Conservation (phyloP, 768 basidiomycete species). For the Daedaleopsis sinensis region DNA sequence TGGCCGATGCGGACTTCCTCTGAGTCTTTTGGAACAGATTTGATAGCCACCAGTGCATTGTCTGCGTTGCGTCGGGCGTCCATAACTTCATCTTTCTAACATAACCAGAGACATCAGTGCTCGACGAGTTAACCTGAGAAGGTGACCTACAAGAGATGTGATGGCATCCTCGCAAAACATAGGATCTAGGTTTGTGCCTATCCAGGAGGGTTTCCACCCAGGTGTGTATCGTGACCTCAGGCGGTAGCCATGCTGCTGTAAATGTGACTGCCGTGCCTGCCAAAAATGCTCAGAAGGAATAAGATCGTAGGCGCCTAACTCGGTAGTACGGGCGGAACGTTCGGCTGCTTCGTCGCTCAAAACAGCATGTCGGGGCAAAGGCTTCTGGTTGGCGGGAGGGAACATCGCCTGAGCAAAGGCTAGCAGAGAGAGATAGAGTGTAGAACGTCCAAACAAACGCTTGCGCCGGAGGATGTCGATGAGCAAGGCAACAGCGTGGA, state of each 20-base stretch:
- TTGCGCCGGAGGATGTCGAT: too few species aligned
- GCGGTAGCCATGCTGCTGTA: slow-evolving; percentile 19
- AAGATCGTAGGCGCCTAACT: slow-evolving; percentile 11
- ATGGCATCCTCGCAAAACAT: slow-evolving; percentile 23
- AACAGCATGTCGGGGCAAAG: slow-evolving; percentile 1
- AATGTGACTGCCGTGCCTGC: slow-evolving; percentile 15
- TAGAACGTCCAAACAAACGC: too few species aligned
- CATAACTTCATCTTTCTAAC: slow-evolving; percentile 13
- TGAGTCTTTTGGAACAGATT: slow-evolving; percentile 1
- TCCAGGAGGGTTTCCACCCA: slow-evolving; percentile 19
- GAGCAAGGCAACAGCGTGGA: too few species aligned
- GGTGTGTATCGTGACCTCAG: slow-evolving; percentile 23
- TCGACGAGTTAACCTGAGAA: too few species aligned
- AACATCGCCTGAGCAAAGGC: neutral
- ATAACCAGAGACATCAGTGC: too few species aligned
- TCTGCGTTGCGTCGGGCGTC: slow-evolving; percentile 19
- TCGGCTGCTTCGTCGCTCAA: neutral
- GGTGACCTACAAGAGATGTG: too few species aligned
- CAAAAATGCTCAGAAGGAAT: slow-evolving; percentile 7
- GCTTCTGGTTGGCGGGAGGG: neutral
- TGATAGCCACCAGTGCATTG: slow-evolving; percentile 21
- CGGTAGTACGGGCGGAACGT: neutral
- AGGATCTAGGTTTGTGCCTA: slow-evolving; percentile 9
- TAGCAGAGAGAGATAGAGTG: neutral
- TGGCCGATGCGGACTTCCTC: slow-evolving; percentile 3